Percentiles rank a stretch among this genome's conserved stretches.
These are phyloP conservation scores for Garcia nutans DNA, from an alignment of 345 rosid genomes.

Conservation along the genomic window DNA sequence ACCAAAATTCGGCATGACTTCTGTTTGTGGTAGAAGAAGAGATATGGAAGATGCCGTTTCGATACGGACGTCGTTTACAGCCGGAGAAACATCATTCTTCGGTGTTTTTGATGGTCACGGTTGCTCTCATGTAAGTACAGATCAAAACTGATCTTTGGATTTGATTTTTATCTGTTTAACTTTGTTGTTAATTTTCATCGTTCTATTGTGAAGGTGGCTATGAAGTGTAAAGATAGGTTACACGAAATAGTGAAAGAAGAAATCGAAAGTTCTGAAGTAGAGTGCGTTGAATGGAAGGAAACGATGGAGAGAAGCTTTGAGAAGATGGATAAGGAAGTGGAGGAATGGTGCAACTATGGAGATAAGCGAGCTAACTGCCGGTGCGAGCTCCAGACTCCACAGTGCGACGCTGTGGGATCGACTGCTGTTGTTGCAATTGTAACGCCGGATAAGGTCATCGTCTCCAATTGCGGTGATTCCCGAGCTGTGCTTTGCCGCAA, in stretches of 20 bases:
- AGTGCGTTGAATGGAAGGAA: constrained; percentile 51
- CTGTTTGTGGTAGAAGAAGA: constrained; percentile 86
- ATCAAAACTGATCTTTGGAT: too few relatives aligned
- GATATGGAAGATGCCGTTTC: constrained; percentile 98
- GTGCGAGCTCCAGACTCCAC: constrained; percentile 75
- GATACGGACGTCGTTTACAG: constrained; percentile 39
- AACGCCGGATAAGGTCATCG: constrained; percentile 59
- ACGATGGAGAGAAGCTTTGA: constrained; percentile 53
- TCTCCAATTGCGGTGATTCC: constrained; percentile 87
- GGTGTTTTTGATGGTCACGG: constrained; percentile 98
- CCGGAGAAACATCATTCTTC: constrained; percentile 36
- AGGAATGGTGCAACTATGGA: constrained; percentile 26
- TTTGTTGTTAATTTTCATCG: background rate
- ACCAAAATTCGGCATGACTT: constrained; percentile 73
- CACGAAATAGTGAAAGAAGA: constrained; percentile 59
- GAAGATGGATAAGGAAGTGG: constrained; percentile 67
- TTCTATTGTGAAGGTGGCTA: constrained; percentile 46
- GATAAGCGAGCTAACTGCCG: constrained; percentile 39
- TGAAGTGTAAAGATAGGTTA: constrained; percentile 56
- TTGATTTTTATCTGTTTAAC: background rate
- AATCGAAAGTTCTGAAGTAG: constrained; percentile 16
- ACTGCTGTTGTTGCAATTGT: constrained; percentile 76
- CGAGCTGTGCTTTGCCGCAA: constrained; percentile 82
- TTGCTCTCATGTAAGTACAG: constrained; percentile 80
- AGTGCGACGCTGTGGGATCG: constrained; percentile 86